These are phyloP conservation scores for Colletotrichum sp. DNA, from an alignment of 2,329 filamentous ascomycete genomes.

Conservation along the genomic window DNA sequence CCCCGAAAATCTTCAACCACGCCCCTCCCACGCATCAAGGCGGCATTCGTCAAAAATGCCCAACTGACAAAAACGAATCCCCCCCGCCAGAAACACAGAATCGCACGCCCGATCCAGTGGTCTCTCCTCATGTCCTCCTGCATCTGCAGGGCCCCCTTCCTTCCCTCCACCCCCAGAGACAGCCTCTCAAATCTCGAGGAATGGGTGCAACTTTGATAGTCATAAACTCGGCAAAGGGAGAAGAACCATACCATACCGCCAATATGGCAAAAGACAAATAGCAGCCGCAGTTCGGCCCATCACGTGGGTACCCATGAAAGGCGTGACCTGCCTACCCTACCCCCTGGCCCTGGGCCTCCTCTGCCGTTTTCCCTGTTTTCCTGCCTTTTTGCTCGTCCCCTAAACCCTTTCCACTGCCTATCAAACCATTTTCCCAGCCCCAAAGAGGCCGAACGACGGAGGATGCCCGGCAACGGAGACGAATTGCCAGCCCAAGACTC, in stretches of 20 bases:
- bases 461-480: neutral
- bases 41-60: neutral
- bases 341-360: neutral
- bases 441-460: neutral
- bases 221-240: neutral
- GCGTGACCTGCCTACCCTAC: neutral
- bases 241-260: neutral
- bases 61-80: neutral
- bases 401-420: neutral
- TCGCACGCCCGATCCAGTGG: slow-evolving; percentile 13
- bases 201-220: neutral
- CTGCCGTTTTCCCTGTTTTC: neutral
- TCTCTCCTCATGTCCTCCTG: neutral
- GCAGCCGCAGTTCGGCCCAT: slow-evolving; percentile 6
- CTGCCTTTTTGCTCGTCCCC: neutral
- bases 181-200: neutral
- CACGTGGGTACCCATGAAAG: slow-evolving; percentile 11
- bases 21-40: neutral
- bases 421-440: neutral
- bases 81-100: neutral
- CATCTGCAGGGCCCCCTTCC: neutral
- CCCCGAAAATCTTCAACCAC: neutral
- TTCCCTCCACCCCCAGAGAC: neutral
- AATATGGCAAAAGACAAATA: neutral
- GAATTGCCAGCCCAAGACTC: neutral